Evolutionary conservation across 257 asterid species (phyloP).

Genomic region (Nicotiana otophora): DNA sequence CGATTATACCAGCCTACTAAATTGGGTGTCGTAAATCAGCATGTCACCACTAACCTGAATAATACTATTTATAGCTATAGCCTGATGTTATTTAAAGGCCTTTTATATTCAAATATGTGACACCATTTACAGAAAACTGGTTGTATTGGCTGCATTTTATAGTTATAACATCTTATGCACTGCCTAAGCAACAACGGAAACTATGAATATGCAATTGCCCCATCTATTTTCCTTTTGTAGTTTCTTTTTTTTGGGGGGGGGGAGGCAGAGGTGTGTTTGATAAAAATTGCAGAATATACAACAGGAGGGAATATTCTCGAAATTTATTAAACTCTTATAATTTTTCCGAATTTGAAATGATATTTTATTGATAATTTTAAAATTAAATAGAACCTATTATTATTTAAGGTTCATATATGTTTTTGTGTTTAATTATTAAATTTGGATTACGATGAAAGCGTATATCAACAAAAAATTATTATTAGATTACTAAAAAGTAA

Average conservation of each 20-base stretch:
- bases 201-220: neutral
- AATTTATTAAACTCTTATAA: neutral
- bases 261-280: neutral
- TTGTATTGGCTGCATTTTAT: neutral
- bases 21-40: neutral
- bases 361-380: no score
- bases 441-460: no score
- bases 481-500: no score
- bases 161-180: neutral
- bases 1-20: neutral
- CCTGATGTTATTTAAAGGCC: neutral
- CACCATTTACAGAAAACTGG: neutral
- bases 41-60: neutral
- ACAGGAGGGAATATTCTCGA: neutral
- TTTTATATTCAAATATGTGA: neutral
- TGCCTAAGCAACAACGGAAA: neutral
- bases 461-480: no score
- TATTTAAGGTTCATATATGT: no score
- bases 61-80: neutral
- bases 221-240: neutral
- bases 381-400: no score
- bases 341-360: no score
- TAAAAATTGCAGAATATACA: neutral
- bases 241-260: neutral
- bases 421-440: no score